Base-by-base conservation (phyloP, 805 yeast species). In the Starmerella lactis-condensi region DNA sequence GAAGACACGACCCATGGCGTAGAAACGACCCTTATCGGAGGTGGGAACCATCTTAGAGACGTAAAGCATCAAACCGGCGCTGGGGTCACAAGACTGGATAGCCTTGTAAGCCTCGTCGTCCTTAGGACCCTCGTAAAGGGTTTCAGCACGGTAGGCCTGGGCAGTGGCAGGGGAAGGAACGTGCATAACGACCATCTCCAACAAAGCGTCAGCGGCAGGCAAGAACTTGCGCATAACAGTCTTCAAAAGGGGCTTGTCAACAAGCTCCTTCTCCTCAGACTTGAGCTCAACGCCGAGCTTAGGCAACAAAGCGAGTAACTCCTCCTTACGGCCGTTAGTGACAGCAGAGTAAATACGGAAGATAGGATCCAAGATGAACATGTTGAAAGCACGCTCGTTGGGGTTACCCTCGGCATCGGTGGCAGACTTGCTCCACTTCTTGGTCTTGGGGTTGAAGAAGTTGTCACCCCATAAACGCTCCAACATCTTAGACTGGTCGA, bases 31-130 rank as follows among this genome's bases (percentile, higher is more conserved):
- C 73, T 85, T 89, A 67, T 85, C 98, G 53, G 96, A 85, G 61
- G 98, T 85, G 66, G 98, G 98, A 52, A 85, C 96, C 98, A 85
- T 85, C 93, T 85, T 85, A 67, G 96, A 89, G 58, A 85, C 89
- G 82, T 85, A 85, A 60, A 85, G 73, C 98, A 85, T 85, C 59
- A 85, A 76, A 60, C 85, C 96, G 54, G 92, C 93, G 57, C 64
- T 75, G 58, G 96, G 93, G 69, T 85, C 95, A 76, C 98, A 85
- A 74, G 77, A 75, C 72, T 75, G 82, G 69, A 85, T 85, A 56
- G 92, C 93, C 45, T 67, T 61, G 67, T 83, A 79, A 56, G 74
- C 67, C 54, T 74, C 75, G 62, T 85, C 98, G 45, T 58, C 64
- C 51, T 75, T 44, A 64, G 98, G 98, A 72, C 98, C 98, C 71